Evolutionary conservation across 495 filamentous ascomycete species (phyloP).

Genomic region (Trichocladium antarcticum): DNA sequence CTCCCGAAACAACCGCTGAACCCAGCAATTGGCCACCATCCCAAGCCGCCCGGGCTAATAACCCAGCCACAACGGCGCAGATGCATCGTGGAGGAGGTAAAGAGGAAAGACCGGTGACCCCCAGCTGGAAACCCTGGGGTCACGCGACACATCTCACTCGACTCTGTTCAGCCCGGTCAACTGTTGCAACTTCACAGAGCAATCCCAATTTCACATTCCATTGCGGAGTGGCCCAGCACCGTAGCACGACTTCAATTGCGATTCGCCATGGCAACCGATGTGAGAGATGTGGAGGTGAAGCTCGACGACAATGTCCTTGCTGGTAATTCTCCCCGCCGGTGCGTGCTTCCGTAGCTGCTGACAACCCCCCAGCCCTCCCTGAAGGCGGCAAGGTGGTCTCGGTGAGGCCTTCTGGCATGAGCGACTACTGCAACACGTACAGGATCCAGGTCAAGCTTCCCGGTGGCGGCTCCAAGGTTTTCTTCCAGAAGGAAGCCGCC

Average conservation of each 20-base stretch:
- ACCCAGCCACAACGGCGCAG: constrained; percentile 2
- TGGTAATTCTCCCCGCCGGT: not conserved
- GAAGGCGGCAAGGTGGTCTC: constrained; percentile 11
- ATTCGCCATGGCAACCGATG: constrained; percentile 12
- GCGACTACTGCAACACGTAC: constrained; percentile 17
- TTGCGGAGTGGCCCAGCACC: not conserved
- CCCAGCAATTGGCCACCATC: constrained; percentile 9
- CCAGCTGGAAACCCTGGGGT: too few species aligned
- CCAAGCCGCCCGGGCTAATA: not conserved
- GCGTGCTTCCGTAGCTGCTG: not conserved
- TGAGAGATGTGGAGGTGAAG: constrained; percentile 9
- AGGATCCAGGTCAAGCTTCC: constrained; percentile 15
- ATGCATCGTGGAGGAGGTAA: not conserved
- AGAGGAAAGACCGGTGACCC: not conserved
- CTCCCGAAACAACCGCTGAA: constrained; percentile 10
- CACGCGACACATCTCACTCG: too few species aligned
- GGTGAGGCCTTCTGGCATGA: constrained; percentile 14
- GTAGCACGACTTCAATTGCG: not conserved
- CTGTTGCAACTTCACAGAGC: too few species aligned
- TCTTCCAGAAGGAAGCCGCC: constrained; percentile 14
- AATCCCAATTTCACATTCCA: too few species aligned
- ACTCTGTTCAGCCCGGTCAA: too few species aligned
- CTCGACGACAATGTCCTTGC: constrained; percentile 13
- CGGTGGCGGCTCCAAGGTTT: constrained; percentile 11
- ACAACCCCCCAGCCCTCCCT: constrained; percentile 8